A percentile compares a stretch with the other conserved stretches of the same genome.
Evolutionary conservation across 2,329 filamentous ascomycete genomes (phyloP).

Genomic region (Phyllosticta citrichinensis): DNA sequence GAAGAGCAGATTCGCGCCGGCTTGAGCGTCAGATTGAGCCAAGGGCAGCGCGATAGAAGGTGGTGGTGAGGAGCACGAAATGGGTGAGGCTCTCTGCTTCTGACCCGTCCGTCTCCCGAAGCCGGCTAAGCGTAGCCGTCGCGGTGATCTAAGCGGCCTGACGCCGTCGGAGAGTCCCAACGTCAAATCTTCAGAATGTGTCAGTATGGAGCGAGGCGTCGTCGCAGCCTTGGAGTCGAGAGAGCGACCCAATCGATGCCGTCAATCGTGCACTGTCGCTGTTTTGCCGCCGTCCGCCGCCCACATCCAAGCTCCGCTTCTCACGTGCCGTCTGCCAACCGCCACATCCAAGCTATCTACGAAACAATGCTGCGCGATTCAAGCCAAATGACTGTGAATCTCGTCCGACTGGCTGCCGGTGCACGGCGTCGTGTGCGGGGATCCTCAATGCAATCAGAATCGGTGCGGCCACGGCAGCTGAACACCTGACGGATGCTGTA

Average conservation of each 20-base stretch:
- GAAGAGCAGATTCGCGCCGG: neutral
- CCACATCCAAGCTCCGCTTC: neutral
- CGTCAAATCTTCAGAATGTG: neutral
- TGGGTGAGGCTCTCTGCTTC: slow-evolving; percentile 6
- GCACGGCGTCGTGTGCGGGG: neutral
- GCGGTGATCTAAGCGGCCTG: slow-evolving; percentile 9
- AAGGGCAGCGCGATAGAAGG: slow-evolving; percentile 3
- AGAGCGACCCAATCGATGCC: neutral
- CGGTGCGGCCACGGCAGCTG: neutral
- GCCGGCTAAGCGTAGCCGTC: slow-evolving; percentile 9
- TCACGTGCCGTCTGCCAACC: neutral
- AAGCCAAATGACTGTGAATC: neutral
- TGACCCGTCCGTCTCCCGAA: slow-evolving; percentile 4
- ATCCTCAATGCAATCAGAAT: neutral
- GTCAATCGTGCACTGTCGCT: slow-evolving; percentile 4
- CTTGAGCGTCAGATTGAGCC: neutral
- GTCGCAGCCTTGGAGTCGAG: neutral
- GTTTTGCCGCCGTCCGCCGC: slow-evolving; percentile 9
- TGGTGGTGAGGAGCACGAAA: slow-evolving; percentile 10
- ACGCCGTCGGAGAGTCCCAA: neutral
- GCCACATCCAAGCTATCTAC: slow-evolving; percentile 23
- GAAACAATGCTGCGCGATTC: slow-evolving; percentile 2
- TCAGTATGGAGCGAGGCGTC: neutral
- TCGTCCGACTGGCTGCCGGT: neutral
- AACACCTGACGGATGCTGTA: neutral